Evolutionary conservation across 257 asterid species (phyloP).

Genomic region (Solanum sparsipilum): DNA sequence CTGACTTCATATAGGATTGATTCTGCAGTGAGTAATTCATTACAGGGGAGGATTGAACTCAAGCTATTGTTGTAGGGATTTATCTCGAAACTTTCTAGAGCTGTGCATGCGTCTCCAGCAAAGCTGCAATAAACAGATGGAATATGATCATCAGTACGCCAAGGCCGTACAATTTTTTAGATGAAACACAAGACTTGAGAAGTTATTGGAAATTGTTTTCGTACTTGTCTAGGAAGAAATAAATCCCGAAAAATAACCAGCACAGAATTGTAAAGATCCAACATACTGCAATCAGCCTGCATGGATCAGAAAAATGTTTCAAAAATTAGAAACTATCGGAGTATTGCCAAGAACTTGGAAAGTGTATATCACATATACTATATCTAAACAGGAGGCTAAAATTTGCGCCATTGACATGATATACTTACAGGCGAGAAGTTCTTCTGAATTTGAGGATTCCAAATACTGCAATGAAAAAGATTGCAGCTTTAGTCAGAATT

Average conservation of each 20-base stretch:
- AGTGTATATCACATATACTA: not conserved
- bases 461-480: constrained; percentile 18
- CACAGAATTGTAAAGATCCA: constrained; percentile 50
- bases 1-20: constrained; percentile 40
- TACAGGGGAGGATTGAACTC: constrained; percentile 78
- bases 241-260: constrained; percentile 67
- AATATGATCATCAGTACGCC: not conserved
- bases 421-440: constrained; percentile 21
- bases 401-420: not conserved
- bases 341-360: not conserved
- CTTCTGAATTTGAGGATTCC: constrained; percentile 24
- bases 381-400: not conserved
- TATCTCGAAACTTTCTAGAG: constrained; percentile 53
- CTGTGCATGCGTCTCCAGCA: constrained; percentile 67
- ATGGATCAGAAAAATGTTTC: not conserved
- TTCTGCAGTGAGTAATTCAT: constrained; percentile 49
- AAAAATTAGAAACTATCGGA: not conserved
- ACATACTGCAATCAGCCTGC: constrained; percentile 50
- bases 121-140: constrained; percentile 28
- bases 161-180: not conserved
- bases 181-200: not conserved
- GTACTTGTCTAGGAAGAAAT: constrained; percentile 54
- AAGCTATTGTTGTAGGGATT: constrained; percentile 78
- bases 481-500: not conserved
- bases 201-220: not conserved